phyloP scores from a whole-genome alignment of 2,329 filamentous ascomycete genomes.

The Trichothecium roseum region DNA sequence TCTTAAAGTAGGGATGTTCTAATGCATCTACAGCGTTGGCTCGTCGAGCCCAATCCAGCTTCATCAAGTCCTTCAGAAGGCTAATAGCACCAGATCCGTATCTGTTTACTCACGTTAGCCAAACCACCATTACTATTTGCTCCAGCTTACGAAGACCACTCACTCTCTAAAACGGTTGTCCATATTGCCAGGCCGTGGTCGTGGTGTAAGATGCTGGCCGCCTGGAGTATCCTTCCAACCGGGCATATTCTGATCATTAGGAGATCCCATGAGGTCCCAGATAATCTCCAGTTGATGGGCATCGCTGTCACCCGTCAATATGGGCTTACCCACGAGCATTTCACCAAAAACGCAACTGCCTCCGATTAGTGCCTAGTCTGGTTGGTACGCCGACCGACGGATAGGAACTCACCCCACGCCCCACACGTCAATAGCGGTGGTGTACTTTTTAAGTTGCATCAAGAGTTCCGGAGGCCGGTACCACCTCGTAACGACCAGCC shows the following conservation, averaged over 20 bases:
- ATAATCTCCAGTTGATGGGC: slow-evolving; percentile 85
- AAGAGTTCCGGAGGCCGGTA: slow-evolving; percentile 91
- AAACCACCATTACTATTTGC: background rate
- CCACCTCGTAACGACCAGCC: slow-evolving; percentile 94
- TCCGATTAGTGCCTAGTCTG: background rate
- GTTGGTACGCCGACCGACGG: background rate
- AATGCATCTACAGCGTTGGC: slow-evolving; percentile 92
- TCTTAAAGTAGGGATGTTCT: slow-evolving; percentile 84
- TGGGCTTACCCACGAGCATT: slow-evolving; percentile 91
- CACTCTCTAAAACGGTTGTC: slow-evolving; percentile 65
- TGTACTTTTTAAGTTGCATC: slow-evolving; percentile 80
- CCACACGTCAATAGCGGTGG: slow-evolving; percentile 97
- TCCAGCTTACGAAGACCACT: slow-evolving; percentile 7
- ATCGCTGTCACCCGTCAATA: slow-evolving; percentile 83
- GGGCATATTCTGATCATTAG: slow-evolving; percentile 86
- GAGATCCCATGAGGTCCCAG: slow-evolving; percentile 83
- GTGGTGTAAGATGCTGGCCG: slow-evolving; percentile 61
- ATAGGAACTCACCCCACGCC: slow-evolving; percentile 67
- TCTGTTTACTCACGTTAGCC: slow-evolving; percentile 24
- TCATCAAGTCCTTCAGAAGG: slow-evolving; percentile 71
- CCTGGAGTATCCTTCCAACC: slow-evolving; percentile 78
- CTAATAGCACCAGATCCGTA: slow-evolving; percentile 64
- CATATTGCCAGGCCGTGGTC: slow-evolving; percentile 53
- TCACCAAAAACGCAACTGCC: slow-evolving; percentile 90
- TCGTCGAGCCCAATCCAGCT: slow-evolving; percentile 77